These are phyloP conservation scores for Pleoardoris graminearum DNA, from an alignment of 2,329 filamentous ascomycete genomes.

Conservation along the genomic window DNA sequence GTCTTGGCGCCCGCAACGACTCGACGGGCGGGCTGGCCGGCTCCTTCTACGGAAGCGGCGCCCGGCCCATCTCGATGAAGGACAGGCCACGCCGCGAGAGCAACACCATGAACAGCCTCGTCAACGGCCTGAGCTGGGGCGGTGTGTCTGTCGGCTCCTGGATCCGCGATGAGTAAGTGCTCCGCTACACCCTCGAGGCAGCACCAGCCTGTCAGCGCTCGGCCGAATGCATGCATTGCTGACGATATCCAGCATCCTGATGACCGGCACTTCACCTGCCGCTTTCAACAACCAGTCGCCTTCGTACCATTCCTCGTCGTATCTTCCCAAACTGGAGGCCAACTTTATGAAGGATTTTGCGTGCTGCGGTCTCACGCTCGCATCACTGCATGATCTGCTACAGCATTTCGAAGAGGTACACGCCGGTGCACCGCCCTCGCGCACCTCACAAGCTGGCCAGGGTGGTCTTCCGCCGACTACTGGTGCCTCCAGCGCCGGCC, in stretches of 20 bases:
- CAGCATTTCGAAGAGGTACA: conserved; percentile 97
- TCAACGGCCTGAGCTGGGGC: conserved; percentile 93
- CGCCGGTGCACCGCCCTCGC: conserved; percentile 66
- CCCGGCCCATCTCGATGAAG: conserved; percentile 64
- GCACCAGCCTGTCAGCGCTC: conserved; percentile 9
- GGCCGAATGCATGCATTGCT: conserved; percentile 18
- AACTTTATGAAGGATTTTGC: conserved; percentile 98
- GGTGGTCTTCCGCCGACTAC: conserved; percentile 41
- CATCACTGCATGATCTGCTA: conserved; percentile 89
- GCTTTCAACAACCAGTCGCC: conserved; percentile 77
- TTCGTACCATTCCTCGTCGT: conserved; percentile 94
- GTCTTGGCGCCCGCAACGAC: conserved; percentile 55
- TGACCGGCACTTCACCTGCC: conserved; percentile 95
- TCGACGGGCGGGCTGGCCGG: conserved; percentile 54
- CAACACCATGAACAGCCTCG: conserved; percentile 63
- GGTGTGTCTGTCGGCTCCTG: conserved; percentile 95
- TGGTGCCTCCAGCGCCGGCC: conserved; percentile 37
- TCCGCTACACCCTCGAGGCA: conserved; percentile 1
- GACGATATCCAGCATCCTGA: conserved; percentile 73
- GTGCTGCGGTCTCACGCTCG: conserved; percentile 87
- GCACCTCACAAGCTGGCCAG: conserved; percentile 55
- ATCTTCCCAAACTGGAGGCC: conserved; percentile 92
- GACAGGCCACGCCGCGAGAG: conserved; percentile 62
- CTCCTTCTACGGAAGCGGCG: conserved; percentile 61
- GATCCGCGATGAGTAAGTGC: conserved; percentile 93